Base-by-base conservation (phyloP, 2,329 filamentous ascomycete species). In the Parafenestella ontariensis region DNA sequence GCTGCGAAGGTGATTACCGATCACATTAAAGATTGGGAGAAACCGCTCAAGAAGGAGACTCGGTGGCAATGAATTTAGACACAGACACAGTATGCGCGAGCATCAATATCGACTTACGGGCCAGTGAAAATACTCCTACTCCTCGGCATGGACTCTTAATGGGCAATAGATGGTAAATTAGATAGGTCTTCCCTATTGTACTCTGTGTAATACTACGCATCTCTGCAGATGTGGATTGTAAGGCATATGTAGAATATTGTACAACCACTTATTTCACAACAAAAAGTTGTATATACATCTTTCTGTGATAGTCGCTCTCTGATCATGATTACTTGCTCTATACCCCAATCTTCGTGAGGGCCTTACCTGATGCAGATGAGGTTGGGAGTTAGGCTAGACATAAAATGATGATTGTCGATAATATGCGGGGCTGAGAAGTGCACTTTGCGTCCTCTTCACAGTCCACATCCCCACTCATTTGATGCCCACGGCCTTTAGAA, bases 1-100 rank as follows among this genome's bases (percentile, higher is more conserved):
- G 95, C 89, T 1, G 90, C 93, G 6, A 88, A 87, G 77, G 81
- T 97, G 53, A 97, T 99, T 50, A 77, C 89, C 56, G 88, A 90
- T 58, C 95, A 99, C 77, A 89, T 98, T 73, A 89, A 88, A 43
- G 89, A 91, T 72, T 91, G 88, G 88, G 85, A 83, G 71, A 82
- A 83, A 45, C 81, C 80, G 24, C 71, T 88, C 57, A 83, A 86
- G 70, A 80, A 74, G 64, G 67, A 70, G 54, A 63, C 65, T 37
- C 60, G 70, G 8, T 73, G 70, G 72, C 57, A 68, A 37, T 73
- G 57, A 58, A 48, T 9, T 44, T 50, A 41, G n/a, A n/a, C n/a
- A n/a, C n/a, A n/a, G n/a, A n/a, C n/a, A n/a, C n/a, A n/a, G n/a
- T n/a, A n/a, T n/a, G n/a, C n/a, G 18, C 20, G 36, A 23, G n/a